Evolutionary conservation across 1,139 yeast genomes (phyloP), one percentile per base, ranked within the genome.

Genomic region (Barnettozyma hawaiiensis): DNA sequence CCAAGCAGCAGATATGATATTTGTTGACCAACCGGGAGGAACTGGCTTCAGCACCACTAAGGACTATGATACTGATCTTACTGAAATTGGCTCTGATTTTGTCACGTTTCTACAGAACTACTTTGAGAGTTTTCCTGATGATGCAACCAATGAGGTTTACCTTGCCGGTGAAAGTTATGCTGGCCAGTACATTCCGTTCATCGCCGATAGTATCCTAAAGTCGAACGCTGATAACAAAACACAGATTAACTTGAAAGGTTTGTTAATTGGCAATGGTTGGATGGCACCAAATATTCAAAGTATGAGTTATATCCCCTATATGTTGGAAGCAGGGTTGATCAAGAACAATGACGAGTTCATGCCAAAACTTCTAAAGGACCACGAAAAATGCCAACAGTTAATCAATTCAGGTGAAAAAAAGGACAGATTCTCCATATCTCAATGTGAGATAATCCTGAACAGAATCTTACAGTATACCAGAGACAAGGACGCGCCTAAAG

Each of bases 101-200:
- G 55, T 84, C 45, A 58, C 59, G 8, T 92, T 92, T 59, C 58
- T 94, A 57, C 74, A 76, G 29, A 71, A 75, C 51, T 94, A 81
- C 63, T 82, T 73, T 53, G 70, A 73, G 45, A 57, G 81, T 5
- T 92, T 92, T 60, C 96, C 97, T 0, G 81, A 83, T 41, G 89
- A 85, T 51, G 53, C 64, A 11, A 59, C 59, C 12, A 80, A 85
- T 49, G 85, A 85, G 28, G 66, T 92, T 5, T 80, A 78, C 52
- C 62, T 92, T 39, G 95, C 96, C 0, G 99, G 99, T 21, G 98
- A 92, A 64, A 85, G 96, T 53, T 94, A 82, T 65, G 97, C 98
- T 1, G 99, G 99, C 20, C 97, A 92, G 61, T 92, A 87, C 61
- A 84, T 92, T 45, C 98, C 98, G 1, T 86, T 84, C 61, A 75